Base-by-base conservation (phyloP, 1,139 yeast genomes). In the Dujonia santamariae region DNA sequence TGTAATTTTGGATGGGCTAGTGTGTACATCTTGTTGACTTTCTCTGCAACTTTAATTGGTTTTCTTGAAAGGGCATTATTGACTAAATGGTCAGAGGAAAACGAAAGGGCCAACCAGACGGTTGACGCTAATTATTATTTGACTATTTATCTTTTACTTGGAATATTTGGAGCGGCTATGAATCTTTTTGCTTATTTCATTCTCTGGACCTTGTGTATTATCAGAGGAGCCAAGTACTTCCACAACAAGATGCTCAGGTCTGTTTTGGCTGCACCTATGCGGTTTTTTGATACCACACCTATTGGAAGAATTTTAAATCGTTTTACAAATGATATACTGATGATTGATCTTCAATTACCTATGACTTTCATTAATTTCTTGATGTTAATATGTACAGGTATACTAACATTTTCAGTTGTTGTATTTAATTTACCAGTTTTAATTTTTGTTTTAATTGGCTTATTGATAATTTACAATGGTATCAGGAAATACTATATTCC, bases 281-380 rank as follows among this genome's bases (percentile, higher is more conserved):
- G 54, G 0, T 56, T 53, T 38, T 56, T 56, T 30, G 60, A 56
- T 34, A 53, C 59, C 17, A 55, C 59, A 3, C 59, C 61, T 11
- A 44, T 53, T 16, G 61, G 60, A 4, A 39, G 61, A 33, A 52
- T 56, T 21, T 46, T 56, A 45, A 56, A 56, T 42, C 42, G 61
- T 32, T 55, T 56, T 36, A 48, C 59, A 0, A 58, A 54, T 25
- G 61, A 56, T 34, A 46, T 56, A 3, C 41, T 50, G 12, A 39
- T 37, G 7, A 41, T 54, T 30, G 61, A 56, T 37, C 43, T 44
- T 36, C 44, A 40, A 17, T 42, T 55, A 17, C 55, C 57, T 18
- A 53, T 59, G 56, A 38, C 43, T 26, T 42, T 47, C 13, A 46
- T 47, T 18, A 41, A 40, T 19, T 46, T 47, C 29, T 48, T 50